Conservation (phyloP, 2,329 filamentous ascomycete genomes). For the Aspergillus caelatus region DNA sequence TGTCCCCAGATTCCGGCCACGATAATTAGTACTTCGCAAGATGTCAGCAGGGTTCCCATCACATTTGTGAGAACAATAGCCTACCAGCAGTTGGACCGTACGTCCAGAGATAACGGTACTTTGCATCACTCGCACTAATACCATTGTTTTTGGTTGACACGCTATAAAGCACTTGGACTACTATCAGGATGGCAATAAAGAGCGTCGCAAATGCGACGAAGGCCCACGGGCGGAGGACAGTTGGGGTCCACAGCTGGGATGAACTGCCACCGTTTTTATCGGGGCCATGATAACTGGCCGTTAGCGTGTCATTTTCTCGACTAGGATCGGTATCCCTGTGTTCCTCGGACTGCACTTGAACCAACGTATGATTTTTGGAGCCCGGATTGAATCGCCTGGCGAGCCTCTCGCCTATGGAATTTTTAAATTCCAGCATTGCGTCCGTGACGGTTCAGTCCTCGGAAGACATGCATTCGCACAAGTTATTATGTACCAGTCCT, state of each 20-base stretch:
- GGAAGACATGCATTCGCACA: not conserved
- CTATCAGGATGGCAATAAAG: not conserved
- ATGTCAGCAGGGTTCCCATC: not conserved
- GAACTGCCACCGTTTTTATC: not conserved
- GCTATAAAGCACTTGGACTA: slow-evolving; percentile 1
- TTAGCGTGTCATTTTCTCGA: not conserved
- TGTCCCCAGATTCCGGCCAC: slow-evolving; percentile 15
- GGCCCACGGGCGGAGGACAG: not conserved
- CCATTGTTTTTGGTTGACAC: slow-evolving; percentile 4
- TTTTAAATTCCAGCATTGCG: not conserved
- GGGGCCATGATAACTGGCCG: not conserved
- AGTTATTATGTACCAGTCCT: not conserved
- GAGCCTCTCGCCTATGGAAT: not conserved
- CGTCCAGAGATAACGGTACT: slow-evolving; percentile 10
- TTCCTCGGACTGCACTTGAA: not conserved
- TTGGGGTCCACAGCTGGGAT: not conserved
- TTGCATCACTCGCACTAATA: not conserved
- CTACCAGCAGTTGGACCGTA: slow-evolving; percentile 10
- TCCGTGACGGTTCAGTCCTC: not conserved
- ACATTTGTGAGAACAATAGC: not conserved
- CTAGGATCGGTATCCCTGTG: not conserved
- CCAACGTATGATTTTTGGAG: not conserved
- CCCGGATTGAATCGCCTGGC: not conserved
- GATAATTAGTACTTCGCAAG: slow-evolving; percentile 6
- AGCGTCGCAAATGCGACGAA: slow-evolving; percentile 14